Conservation (phyloP, 768 basidiomycete species). For the Lactarius sp. region DNA sequence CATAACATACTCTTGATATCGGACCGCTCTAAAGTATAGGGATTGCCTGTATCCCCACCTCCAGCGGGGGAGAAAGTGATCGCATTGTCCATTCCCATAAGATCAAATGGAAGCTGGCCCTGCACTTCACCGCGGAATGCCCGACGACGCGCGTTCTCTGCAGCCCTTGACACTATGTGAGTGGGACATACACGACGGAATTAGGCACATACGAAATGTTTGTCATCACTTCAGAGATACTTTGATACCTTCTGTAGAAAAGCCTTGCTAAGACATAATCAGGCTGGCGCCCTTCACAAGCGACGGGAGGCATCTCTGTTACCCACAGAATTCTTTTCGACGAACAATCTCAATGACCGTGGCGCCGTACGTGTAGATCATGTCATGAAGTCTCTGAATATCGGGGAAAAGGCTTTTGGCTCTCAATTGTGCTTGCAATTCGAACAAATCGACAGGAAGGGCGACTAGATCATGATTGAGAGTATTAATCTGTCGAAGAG, state of each 20-base stretch:
- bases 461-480: constrained; percentile 78
- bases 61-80: constrained; percentile 74
- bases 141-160: constrained; percentile 75
- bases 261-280: constrained; percentile 52
- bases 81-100: constrained; percentile 71
- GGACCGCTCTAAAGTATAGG: constrained; percentile 56
- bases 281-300: background rate
- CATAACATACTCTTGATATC: constrained; percentile 74
- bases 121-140: constrained; percentile 79
- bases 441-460: constrained; percentile 56
- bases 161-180: constrained; percentile 41
- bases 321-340: constrained; percentile 80
- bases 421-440: constrained; percentile 66
- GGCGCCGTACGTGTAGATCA: constrained; percentile 88
- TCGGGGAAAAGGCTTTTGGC: constrained; percentile 81
- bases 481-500: constrained; percentile 67
- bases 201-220: constrained; percentile 58
- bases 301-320: background rate
- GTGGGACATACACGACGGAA: background rate
- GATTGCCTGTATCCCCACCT: constrained; percentile 41
- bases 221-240: constrained; percentile 79
- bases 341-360: constrained; percentile 88
- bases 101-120: constrained; percentile 82
- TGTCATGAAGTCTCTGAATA: constrained; percentile 78
- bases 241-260: constrained; percentile 73